Conservation (phyloP, 2,329 filamentous ascomycete species). For the Teratosphaeria zuluensis region DNA sequence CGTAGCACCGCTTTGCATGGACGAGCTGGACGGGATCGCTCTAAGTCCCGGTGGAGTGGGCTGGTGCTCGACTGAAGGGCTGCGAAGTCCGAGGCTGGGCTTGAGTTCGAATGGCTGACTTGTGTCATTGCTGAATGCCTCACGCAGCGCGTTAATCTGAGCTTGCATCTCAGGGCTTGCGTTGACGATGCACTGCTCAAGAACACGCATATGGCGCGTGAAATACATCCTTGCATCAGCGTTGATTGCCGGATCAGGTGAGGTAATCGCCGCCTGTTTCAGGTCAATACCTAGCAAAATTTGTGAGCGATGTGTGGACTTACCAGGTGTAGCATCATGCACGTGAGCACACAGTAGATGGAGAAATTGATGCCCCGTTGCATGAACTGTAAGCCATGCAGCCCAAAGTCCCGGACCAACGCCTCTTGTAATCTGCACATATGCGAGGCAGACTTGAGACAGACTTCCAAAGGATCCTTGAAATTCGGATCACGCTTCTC, state of each 20-base stretch:
- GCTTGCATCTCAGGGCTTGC: slow-evolving; percentile 82
- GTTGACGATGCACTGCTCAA: slow-evolving; percentile 72
- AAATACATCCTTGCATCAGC: slow-evolving; percentile 80
- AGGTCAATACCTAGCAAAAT: neutral
- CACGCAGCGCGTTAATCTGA: slow-evolving; percentile 78
- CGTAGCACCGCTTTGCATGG: slow-evolving; percentile 2
- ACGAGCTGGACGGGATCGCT: slow-evolving; percentile 3
- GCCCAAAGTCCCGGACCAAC: slow-evolving; percentile 63
- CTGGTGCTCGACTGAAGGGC: slow-evolving; percentile 49
- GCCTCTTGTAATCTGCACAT: slow-evolving; percentile 82
- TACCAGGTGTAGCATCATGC: slow-evolving; percentile 87
- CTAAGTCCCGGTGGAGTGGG: slow-evolving; percentile 6
- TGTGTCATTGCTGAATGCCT: slow-evolving; percentile 82
- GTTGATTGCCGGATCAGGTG: slow-evolving; percentile 81
- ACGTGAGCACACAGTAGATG: slow-evolving; percentile 84
- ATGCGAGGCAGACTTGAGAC: slow-evolving; percentile 73
- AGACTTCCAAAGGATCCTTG: slow-evolving; percentile 81
- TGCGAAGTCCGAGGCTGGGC: slow-evolving; percentile 58
- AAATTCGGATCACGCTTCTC: slow-evolving; percentile 70
- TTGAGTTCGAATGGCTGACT: slow-evolving; percentile 83
- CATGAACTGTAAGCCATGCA: slow-evolving; percentile 81
- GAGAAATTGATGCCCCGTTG: slow-evolving; percentile 89
- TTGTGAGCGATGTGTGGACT: slow-evolving; percentile 30
- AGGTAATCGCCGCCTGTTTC: slow-evolving; percentile 72
- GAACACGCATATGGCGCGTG: slow-evolving; percentile 82